Conservation (phyloP, 768 basidiomycete species). For the Thelephora ganbajun region DNA sequence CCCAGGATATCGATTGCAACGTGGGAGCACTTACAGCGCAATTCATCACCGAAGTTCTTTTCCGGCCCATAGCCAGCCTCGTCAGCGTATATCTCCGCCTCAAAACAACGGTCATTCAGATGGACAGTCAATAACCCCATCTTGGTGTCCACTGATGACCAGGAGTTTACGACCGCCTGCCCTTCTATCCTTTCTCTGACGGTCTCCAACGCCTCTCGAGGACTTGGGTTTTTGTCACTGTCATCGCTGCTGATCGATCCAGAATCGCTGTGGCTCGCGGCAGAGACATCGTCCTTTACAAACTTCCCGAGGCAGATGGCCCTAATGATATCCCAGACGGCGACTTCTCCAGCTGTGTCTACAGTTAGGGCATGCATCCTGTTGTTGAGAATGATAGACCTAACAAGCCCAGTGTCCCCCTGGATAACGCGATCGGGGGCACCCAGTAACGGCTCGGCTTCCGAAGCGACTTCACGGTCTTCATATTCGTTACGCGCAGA, state of each 20-base stretch:
- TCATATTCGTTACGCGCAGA: slow-evolving; percentile 42
- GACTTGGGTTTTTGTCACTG: slow-evolving; percentile 41
- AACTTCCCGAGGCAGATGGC: slow-evolving; percentile 66
- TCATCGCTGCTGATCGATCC: slow-evolving; percentile 18
- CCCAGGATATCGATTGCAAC: slow-evolving; percentile 2
- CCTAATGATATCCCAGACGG: slow-evolving; percentile 84
- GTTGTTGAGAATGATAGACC: slow-evolving; percentile 75
- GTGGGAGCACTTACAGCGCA: slow-evolving; percentile 45
- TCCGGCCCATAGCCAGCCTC: slow-evolving; percentile 63
- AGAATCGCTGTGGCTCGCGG: slow-evolving; percentile 37
- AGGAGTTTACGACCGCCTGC: slow-evolving; percentile 71
- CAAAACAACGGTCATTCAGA: slow-evolving; percentile 78
- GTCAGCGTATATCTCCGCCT: slow-evolving; percentile 91
- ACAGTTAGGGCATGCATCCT: slow-evolving; percentile 83
- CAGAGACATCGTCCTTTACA: slow-evolving; percentile 47
- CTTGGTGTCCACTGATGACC: slow-evolving; percentile 85
- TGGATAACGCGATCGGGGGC: slow-evolving; percentile 56
- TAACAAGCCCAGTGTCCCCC: slow-evolving; percentile 73
- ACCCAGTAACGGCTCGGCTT: slow-evolving; percentile 43
- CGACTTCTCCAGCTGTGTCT: slow-evolving; percentile 78
- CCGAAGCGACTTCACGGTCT: slow-evolving; percentile 66
- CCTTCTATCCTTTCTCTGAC: slow-evolving; percentile 91
- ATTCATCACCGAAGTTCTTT: slow-evolving; percentile 58
- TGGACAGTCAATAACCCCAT: slow-evolving; percentile 82
- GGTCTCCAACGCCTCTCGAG: slow-evolving; percentile 73